phyloP scores from a whole-genome alignment of 2,329 filamentous ascomycete species.

The Beauveria pseudobassiana region DNA sequence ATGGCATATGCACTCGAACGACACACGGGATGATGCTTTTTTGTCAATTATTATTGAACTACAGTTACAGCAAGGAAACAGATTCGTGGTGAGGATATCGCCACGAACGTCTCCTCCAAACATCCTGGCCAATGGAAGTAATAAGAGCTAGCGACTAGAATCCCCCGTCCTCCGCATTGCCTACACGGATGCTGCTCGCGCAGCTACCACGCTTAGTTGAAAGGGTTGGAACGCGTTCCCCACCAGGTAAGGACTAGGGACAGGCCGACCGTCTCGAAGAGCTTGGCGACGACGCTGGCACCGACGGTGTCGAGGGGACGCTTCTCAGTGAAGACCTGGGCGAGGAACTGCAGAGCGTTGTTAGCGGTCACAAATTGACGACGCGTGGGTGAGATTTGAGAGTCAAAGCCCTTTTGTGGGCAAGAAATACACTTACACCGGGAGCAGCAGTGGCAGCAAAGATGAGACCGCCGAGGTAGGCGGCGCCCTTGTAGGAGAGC shows the following conservation, averaged over 20 bases:
- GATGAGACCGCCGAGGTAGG: slow-evolving; percentile 84
- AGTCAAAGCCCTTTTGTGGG: neutral
- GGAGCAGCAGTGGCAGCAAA: slow-evolving; percentile 88
- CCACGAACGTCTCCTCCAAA: neutral
- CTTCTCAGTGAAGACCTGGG: slow-evolving; percentile 84
- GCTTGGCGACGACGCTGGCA: slow-evolving; percentile 73
- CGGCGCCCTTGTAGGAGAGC: slow-evolving; percentile 92
- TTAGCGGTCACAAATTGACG: slow-evolving; percentile 5
- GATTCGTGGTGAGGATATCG: neutral
- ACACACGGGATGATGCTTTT: neutral
- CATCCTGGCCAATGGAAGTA: neutral
- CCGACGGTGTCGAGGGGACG: slow-evolving; percentile 84
- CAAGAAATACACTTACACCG: slow-evolving; percentile 51
- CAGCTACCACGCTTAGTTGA: slow-evolving; percentile 51
- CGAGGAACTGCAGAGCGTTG: slow-evolving; percentile 57
- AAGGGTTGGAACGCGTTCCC: slow-evolving; percentile 91
- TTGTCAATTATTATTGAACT: slow-evolving; percentile 9
- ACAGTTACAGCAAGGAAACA: slow-evolving; percentile 8
- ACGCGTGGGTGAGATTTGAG: neutral
- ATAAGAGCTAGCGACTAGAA: neutral
- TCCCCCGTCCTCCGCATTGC: neutral
- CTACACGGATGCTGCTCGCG: slow-evolving; percentile 2
- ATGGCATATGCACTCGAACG: too few relatives aligned
- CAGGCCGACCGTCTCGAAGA: slow-evolving; percentile 88
- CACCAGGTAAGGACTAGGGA: slow-evolving; percentile 93